Conservation (phyloP, 768 basidiomycete genomes). For the Tephrocybe sp. region DNA sequence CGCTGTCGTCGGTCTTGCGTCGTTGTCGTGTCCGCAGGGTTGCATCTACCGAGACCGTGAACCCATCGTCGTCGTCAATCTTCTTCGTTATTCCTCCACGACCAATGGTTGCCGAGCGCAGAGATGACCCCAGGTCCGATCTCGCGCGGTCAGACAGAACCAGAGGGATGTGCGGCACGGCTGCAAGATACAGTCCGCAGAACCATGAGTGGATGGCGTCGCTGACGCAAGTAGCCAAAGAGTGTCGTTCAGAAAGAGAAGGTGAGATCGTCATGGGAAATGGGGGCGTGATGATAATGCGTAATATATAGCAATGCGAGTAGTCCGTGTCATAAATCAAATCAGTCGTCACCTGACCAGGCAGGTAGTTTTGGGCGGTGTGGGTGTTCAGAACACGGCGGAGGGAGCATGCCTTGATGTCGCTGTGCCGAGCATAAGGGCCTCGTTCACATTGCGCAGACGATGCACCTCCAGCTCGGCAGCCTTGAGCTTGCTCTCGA, state of each 20-base stretch:
- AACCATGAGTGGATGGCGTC: conserved; percentile 30
- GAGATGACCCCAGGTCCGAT: conserved; percentile 43
- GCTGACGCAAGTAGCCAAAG: conserved; percentile 36
- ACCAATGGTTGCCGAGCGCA: conserved; percentile 20
- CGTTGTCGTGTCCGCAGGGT: conserved; percentile 52
- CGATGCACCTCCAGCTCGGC: conserved; percentile 81
- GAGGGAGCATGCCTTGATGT: conserved; percentile 69
- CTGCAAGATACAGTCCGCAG: conserved; percentile 44
- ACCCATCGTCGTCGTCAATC: conserved; percentile 51
- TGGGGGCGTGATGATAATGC: conserved; percentile 32
- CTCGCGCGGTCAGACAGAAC: conserved; percentile 24
- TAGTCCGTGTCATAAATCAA: conserved; percentile 56
- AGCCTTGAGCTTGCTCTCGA: conserved; percentile 74
- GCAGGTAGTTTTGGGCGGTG: conserved; percentile 39
- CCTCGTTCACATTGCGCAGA: conserved; percentile 85
- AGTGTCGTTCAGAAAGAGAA: conserved; percentile 28
- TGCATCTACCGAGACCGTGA: conserved; percentile 51
- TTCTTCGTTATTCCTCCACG: conserved; percentile 30
- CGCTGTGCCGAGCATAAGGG: conserved; percentile 82
- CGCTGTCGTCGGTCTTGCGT: conserved; percentile 67
- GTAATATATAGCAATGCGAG: conserved; percentile 44
- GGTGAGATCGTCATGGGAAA: conserved; percentile 29
- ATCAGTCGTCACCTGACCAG: conserved; percentile 53
- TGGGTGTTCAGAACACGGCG: conserved; percentile 20
- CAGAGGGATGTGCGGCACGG: conserved; percentile 50